phyloP scores from a whole-genome alignment of 345 rosid genomes.

The Melaleuca alternifolia region DNA sequence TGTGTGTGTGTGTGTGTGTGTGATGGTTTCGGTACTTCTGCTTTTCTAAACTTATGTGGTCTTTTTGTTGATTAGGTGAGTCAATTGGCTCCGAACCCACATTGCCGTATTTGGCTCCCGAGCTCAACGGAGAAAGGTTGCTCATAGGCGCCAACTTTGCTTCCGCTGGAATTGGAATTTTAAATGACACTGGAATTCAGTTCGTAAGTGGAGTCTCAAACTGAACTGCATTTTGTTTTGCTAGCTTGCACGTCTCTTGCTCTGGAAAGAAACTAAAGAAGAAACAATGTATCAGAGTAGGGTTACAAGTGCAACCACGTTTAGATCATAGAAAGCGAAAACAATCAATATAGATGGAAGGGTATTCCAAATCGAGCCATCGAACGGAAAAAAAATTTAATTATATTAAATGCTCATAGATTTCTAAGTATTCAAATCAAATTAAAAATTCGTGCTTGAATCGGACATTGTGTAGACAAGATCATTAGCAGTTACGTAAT shows the following conservation, averaged over 20 bases:
- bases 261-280: neutral
- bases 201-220: constrained; percentile 1
- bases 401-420: neutral
- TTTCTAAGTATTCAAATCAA: neutral
- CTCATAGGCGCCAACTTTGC: constrained; percentile 14
- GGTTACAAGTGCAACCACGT: neutral
- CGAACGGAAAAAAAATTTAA: neutral
- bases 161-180: constrained; percentile 11
- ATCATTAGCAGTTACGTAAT: neutral
- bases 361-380: neutral
- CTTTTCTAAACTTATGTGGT: neutral
- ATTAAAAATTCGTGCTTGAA: neutral
- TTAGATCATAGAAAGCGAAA: neutral
- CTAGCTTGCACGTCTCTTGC: neutral
- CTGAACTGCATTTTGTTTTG: neutral
- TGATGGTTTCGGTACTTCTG: neutral
- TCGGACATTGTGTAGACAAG: neutral
- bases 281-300: neutral
- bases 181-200: constrained; percentile 9
- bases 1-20: neutral
- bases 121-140: constrained; percentile 2
- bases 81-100: constrained; percentile 5
- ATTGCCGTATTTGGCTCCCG: constrained; percentile 9
- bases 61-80: neutral
- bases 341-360: neutral